These are phyloP conservation scores for Elasticomyces elasticus DNA, from an alignment of 495 filamentous ascomycete species.

Conservation along the genomic window DNA sequence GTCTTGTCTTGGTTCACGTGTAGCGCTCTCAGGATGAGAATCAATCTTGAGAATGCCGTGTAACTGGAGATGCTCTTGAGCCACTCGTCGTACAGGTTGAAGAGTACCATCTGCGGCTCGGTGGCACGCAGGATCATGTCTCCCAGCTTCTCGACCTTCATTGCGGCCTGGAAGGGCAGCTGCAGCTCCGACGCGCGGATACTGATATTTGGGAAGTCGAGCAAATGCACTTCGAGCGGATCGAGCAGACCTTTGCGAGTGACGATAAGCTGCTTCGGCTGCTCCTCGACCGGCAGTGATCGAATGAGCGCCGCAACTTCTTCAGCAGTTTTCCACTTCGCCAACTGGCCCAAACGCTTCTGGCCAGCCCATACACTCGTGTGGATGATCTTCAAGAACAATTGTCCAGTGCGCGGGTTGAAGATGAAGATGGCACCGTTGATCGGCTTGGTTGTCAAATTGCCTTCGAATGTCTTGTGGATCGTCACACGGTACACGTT, in stretches of 20 bases:
- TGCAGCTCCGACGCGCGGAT: constrained; percentile 97
- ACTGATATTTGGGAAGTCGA: constrained; percentile 99
- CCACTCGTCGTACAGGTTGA: constrained; percentile 99
- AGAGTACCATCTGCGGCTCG: constrained; percentile 98
- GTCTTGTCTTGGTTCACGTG: constrained; percentile 99
- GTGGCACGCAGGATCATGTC: constrained; percentile 98
- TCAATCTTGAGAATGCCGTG: constrained; percentile 93
- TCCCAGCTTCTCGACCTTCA: constrained; percentile 98
- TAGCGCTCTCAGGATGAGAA: constrained; percentile 88
- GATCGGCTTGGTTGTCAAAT: constrained; percentile 98
- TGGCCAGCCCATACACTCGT: constrained; percentile 99
- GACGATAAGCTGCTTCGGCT: constrained; percentile 97
- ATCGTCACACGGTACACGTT: constrained; percentile 99
- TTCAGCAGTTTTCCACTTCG: constrained; percentile 99
- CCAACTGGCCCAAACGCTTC: constrained; percentile 95
- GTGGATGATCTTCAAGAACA: constrained; percentile 99
- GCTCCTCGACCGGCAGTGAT: constrained; percentile 94
- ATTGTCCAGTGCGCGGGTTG: constrained; percentile 92
- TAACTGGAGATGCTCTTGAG: constrained; percentile 97
- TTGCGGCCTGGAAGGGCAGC: constrained; percentile 96
- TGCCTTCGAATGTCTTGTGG: constrained; percentile 99
- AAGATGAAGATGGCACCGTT: constrained; percentile 99
- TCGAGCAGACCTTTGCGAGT: constrained; percentile 95
- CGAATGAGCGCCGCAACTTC: constrained; percentile 97
- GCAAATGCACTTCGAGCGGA: constrained; percentile 91